Evolutionary conservation across 2,329 filamentous ascomycete species (phyloP).

Genomic region (Geosmithia morbida): DNA sequence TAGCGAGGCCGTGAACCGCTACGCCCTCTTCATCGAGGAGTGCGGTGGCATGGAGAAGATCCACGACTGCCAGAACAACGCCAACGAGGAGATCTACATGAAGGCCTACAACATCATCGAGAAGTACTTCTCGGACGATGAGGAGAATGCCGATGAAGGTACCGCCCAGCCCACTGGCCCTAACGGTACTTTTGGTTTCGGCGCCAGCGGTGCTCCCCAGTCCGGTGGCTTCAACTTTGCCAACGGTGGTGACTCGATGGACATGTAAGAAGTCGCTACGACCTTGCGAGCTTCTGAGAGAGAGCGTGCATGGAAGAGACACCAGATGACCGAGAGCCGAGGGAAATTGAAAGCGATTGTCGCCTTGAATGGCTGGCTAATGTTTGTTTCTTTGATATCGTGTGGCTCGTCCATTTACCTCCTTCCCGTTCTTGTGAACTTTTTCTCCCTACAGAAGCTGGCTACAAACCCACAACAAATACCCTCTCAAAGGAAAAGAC

Average conservation of each 20-base stretch:
- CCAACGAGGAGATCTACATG: slow-evolving; percentile 99
- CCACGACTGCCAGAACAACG: slow-evolving; percentile 98
- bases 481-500: background rate
- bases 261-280: slow-evolving; percentile 33
- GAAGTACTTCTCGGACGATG: slow-evolving; percentile 99
- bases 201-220: slow-evolving; percentile 44
- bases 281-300: background rate
- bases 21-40: slow-evolving; percentile 96
- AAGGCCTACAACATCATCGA: slow-evolving; percentile 99
- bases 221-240: slow-evolving; percentile 90
- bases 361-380: background rate
- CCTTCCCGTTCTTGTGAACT: background rate
- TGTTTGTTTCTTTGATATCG: background rate
- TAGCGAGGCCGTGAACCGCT: slow-evolving; percentile 78
- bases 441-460: background rate
- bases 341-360: background rate
- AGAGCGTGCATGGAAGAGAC: background rate
- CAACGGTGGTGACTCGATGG: slow-evolving; percentile 51
- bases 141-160: slow-evolving; percentile 76
- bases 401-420: background rate
- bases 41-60: slow-evolving; percentile 99
- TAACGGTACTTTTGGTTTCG: slow-evolving; percentile 70
- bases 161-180: slow-evolving; percentile 56
- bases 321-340: background rate
- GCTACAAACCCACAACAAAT: background rate